phyloP scores from a whole-genome alignment of 768 basidiomycete species.

The Phylloporus sp. region DNA sequence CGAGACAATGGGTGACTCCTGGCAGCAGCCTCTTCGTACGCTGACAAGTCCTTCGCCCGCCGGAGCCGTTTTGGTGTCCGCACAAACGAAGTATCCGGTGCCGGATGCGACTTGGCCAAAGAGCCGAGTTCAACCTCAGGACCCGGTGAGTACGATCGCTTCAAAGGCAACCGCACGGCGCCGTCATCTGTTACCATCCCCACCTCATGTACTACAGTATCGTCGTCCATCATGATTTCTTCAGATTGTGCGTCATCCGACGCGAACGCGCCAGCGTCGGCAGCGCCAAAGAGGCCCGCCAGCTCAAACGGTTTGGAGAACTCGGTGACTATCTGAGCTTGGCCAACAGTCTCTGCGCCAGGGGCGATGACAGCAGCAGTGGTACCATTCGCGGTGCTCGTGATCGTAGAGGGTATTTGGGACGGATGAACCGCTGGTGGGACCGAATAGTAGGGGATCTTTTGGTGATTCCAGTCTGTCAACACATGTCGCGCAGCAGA shows the following conservation, averaged over 20 bases:
- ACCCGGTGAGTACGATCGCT: slow-evolving; percentile 18
- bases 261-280: slow-evolving; percentile 77
- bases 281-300: slow-evolving; percentile 75
- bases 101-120: not conserved
- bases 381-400: slow-evolving; percentile 34
- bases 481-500: slow-evolving; percentile 79
- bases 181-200: slow-evolving; percentile 40
- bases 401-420: slow-evolving; percentile 49
- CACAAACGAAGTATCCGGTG: not conserved
- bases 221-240: slow-evolving; percentile 44
- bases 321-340: slow-evolving; percentile 69
- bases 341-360: slow-evolving; percentile 76
- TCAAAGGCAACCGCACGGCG: slow-evolving; percentile 30
- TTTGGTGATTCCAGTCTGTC: slow-evolving; percentile 94
- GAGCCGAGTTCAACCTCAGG: not conserved
- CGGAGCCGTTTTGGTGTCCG: slow-evolving; percentile 57
- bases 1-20: slow-evolving; percentile 48
- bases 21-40: slow-evolving; percentile 49
- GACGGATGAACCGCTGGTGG: slow-evolving; percentile 82
- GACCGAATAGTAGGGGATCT: slow-evolving; percentile 82
- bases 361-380: slow-evolving; percentile 43
- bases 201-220: slow-evolving; percentile 32
- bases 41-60: slow-evolving; percentile 49
- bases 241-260: slow-evolving; percentile 19
- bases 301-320: slow-evolving; percentile 79